These are phyloP conservation scores for Leccinum subtestaceum DNA, from an alignment of 768 basidiomycete species.

Conservation along the genomic window DNA sequence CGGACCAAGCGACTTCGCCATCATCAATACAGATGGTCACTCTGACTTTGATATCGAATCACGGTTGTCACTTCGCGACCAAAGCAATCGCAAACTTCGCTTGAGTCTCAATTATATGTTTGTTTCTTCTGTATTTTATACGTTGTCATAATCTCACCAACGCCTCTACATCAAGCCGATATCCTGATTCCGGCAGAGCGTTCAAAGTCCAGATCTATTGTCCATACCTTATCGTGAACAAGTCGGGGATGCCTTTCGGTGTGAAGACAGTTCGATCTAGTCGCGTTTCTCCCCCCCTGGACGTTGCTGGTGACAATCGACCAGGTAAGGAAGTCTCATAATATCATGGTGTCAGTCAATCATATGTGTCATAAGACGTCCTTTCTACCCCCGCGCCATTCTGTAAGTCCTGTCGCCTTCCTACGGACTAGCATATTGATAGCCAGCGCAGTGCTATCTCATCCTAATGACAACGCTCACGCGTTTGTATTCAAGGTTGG, in stretches of 20 bases:
- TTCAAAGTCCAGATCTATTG: constrained; percentile 95
- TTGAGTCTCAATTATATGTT: constrained; percentile 89
- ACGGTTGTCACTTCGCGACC: constrained; percentile 68
- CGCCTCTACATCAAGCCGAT: constrained; percentile 44
- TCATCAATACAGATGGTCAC: constrained; percentile 91
- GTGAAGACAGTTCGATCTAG: constrained; percentile 62
- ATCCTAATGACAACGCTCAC: constrained; percentile 73
- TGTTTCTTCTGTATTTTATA: constrained; percentile 27
- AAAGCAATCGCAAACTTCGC: constrained; percentile 70
- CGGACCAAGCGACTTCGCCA: constrained; percentile 93
- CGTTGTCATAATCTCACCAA: constrained; percentile 7
- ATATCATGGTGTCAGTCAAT: constrained; percentile 17
- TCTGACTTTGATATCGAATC: constrained; percentile 86
- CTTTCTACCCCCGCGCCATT: constrained; percentile 67
- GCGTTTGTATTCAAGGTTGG: constrained; percentile 80
- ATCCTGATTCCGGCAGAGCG: constrained; percentile 88
- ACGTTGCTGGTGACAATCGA: constrained; percentile 80
- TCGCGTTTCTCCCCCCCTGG: constrained; percentile 62
- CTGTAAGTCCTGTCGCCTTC: constrained; percentile 48
- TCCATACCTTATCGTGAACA: constrained; percentile 89
- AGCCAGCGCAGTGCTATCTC: constrained; percentile 70
- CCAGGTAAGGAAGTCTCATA: constrained; percentile 41
- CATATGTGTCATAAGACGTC: constrained; percentile 34
- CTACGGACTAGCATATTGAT: constrained; percentile 7
- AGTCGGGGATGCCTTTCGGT: constrained; percentile 81